Conservation (phyloP, 2,329 filamentous ascomycete genomes). For the Ophiocordyceps camponoti-floridani region DNA sequence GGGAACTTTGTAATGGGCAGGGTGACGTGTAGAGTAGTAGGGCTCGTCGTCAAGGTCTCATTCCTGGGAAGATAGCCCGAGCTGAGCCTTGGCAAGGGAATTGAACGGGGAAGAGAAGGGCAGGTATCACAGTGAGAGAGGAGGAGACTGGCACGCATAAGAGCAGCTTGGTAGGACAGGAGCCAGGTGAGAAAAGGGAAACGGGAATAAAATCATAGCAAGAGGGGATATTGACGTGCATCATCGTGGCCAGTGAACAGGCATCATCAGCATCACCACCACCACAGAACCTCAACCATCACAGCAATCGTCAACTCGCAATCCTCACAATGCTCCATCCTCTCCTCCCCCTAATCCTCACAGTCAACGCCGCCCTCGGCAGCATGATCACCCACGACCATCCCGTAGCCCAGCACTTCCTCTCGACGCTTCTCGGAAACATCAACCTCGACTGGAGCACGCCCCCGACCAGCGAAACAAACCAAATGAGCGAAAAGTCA, state of each 20-base stretch:
- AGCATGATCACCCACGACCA: background rate
- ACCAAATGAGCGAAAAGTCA: background rate
- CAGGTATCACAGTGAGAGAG: too few relatives aligned
- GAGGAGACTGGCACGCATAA: too few relatives aligned
- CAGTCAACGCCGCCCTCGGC: background rate
- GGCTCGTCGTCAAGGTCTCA: too few relatives aligned
- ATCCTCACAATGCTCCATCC: background rate
- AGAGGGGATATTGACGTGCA: background rate
- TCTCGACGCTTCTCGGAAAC: background rate
- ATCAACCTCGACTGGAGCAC: conserved; percentile 1
- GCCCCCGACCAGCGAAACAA: background rate
- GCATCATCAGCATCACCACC: background rate
- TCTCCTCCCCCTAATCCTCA: background rate
- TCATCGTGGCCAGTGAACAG: background rate
- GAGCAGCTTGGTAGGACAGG: too few relatives aligned
- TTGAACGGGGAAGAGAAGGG: too few relatives aligned
- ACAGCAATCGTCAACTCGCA: too few relatives aligned
- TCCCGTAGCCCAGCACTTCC: background rate
- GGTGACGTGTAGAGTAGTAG: too few relatives aligned
- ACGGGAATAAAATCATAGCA: background rate
- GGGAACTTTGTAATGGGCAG: too few relatives aligned
- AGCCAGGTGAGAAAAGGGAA: background rate
- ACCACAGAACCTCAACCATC: background rate
- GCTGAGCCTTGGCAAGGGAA: too few relatives aligned
- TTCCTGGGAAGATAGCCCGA: too few relatives aligned